Evolutionary conservation across 371 early-diverging fungal species (phyloP).

Genomic region (Actinomucor elegans): DNA sequence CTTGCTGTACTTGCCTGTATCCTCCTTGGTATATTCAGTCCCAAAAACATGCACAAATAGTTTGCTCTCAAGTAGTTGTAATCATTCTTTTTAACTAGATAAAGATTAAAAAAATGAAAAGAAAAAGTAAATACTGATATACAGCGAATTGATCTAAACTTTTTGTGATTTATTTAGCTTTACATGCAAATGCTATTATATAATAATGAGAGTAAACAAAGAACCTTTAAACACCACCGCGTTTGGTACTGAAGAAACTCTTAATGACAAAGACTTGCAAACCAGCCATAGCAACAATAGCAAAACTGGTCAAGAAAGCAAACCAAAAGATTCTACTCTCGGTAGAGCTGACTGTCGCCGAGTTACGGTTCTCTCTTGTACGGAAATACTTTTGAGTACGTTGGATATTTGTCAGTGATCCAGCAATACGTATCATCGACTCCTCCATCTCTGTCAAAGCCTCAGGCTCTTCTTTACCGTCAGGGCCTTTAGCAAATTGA

Average conservation of each 20-base stretch:
- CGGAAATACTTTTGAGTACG: slow-evolving; percentile 84
- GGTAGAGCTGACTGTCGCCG: slow-evolving; percentile 79
- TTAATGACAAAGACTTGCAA: slow-evolving; percentile 84
- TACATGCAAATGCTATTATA: too few species aligned
- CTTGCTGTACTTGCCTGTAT: too few species aligned
- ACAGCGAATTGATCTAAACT: neutral
- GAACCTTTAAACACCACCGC: slow-evolving; percentile 59
- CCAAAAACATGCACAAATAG: too few species aligned
- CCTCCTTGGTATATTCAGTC: too few species aligned
- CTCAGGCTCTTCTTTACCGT: slow-evolving; percentile 32
- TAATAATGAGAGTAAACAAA: too few species aligned
- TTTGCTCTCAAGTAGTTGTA: too few species aligned
- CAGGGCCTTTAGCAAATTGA: slow-evolving; percentile 19
- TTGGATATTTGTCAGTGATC: slow-evolving; percentile 58
- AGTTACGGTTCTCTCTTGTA: slow-evolving; percentile 85
- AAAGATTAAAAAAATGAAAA: neutral
- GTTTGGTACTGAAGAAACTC: slow-evolving; percentile 72
- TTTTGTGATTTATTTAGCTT: neutral
- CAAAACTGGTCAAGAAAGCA: slow-evolving; percentile 67
- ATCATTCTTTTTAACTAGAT: too few species aligned
- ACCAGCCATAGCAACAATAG: slow-evolving; percentile 77
- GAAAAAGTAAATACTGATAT: neutral
- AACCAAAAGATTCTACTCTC: slow-evolving; percentile 86
- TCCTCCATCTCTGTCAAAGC: slow-evolving; percentile 70
- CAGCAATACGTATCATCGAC: slow-evolving; percentile 49